phyloP scores from a whole-genome alignment of 2,329 filamentous ascomycete species.

The Aureobasidium sp. region DNA sequence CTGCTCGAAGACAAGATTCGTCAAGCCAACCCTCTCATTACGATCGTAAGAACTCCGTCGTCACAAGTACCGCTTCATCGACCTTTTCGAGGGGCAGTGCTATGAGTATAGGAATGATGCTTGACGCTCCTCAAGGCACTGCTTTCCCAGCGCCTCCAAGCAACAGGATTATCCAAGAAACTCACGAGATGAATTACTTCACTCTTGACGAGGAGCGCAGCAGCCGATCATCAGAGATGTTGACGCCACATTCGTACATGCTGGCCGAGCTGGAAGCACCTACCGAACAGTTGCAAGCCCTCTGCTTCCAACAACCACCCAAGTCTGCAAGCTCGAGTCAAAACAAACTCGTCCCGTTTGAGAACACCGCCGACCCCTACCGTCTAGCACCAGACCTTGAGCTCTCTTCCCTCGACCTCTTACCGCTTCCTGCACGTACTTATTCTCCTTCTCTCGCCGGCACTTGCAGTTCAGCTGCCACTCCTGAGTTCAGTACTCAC shows the following conservation, averaged over 20 bases:
- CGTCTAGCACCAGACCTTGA: conserved; percentile 16
- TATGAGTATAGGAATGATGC: conserved; percentile 4
- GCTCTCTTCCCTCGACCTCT: conserved; percentile 15
- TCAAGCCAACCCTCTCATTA: background rate
- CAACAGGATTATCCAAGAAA: background rate
- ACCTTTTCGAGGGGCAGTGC: conserved; percentile 4
- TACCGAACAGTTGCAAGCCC: background rate
- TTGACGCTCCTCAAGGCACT: conserved; percentile 11
- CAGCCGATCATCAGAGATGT: background rate
- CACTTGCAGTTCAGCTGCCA: conserved; percentile 10
- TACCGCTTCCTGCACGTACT: conserved; percentile 6
- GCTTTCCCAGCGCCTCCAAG: conserved; percentile 12
- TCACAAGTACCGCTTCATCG: conserved; percentile 4
- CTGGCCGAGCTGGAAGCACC: conserved; percentile 6
- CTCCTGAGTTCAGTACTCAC: conserved; percentile 8
- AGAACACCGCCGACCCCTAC: conserved; percentile 16
- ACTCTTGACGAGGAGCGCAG: background rate
- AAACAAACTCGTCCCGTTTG: conserved; percentile 12
- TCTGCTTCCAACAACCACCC: conserved; percentile 8
- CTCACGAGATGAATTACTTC: conserved; percentile 3
- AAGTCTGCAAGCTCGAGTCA: conserved; percentile 7
- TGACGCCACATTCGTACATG: background rate
- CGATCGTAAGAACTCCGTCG: background rate
- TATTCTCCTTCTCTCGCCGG: conserved; percentile 7
- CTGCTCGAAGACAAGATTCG: background rate